These are phyloP conservation scores for Fremontodendron californicum DNA, from an alignment of 345 rosid species.

Conservation along the genomic window DNA sequence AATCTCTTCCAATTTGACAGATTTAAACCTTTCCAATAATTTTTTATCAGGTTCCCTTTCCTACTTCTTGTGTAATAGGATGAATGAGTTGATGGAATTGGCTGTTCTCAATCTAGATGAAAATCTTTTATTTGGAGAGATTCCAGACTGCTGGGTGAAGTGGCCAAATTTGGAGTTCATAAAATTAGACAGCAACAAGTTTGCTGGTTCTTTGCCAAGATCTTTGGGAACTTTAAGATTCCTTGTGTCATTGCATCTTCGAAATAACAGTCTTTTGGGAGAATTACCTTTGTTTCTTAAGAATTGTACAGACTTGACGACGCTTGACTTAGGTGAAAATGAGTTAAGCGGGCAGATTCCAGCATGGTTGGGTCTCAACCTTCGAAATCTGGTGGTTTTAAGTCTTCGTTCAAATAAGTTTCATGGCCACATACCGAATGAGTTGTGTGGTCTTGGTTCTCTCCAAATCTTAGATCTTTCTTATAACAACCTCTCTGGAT, in stretches of 20 bases:
- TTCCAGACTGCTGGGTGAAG: constrained; percentile 41
- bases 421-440: constrained; percentile 29
- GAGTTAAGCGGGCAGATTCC: constrained; percentile 36
- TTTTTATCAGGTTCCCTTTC: constrained; percentile 42
- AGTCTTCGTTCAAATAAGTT: constrained; percentile 31
- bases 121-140: constrained; percentile 31
- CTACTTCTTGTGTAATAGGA: constrained; percentile 27
- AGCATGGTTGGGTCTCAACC: constrained; percentile 26
- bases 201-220: constrained; percentile 38
- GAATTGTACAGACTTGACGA: constrained; percentile 36
- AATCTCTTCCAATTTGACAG: constrained; percentile 38
- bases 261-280: constrained; percentile 38
- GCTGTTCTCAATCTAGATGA: constrained; percentile 28
- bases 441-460: constrained; percentile 25
- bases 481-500: constrained; percentile 34
- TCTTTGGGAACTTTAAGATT: constrained; percentile 35
- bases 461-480: constrained; percentile 47
- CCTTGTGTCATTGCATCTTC: constrained; percentile 33
- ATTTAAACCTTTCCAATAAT: constrained; percentile 35
- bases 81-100: constrained; percentile 7
- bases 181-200: constrained; percentile 32
- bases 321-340: constrained; percentile 43
- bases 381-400: constrained; percentile 27
- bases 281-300: constrained; percentile 37
- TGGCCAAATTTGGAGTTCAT: constrained; percentile 28